phyloP scores from a whole-genome alignment of 352 stramenopile species.

The Saprolegnia diclina region DNA sequence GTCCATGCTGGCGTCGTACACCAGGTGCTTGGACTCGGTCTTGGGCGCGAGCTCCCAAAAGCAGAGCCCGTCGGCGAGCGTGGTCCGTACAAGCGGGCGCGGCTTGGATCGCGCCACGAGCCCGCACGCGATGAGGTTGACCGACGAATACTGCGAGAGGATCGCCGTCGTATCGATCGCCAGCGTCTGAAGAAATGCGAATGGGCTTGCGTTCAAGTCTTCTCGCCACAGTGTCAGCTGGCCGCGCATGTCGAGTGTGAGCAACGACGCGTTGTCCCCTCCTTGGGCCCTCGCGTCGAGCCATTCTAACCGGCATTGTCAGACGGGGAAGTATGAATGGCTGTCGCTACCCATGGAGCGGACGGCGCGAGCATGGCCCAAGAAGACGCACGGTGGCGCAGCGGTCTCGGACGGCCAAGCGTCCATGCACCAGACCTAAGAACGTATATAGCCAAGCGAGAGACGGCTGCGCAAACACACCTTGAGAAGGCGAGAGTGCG shows the following conservation, averaged over 20 bases:
- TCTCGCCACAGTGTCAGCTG: slow-evolving; percentile 75
- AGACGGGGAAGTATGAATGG: slow-evolving; percentile 32
- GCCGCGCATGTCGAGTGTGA: slow-evolving; percentile 56
- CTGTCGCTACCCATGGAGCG: slow-evolving; percentile 47
- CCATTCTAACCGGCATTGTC: slow-evolving; percentile 3
- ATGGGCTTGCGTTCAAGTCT: slow-evolving; percentile 41
- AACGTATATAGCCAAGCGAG: slow-evolving; percentile 36
- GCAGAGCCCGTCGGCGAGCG: background rate
- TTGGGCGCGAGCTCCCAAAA: background rate
- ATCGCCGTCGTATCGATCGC: background rate
- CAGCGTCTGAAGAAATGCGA: slow-evolving; percentile 31
- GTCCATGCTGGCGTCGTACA: slow-evolving; percentile 23
- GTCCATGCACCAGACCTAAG: slow-evolving; percentile 18
- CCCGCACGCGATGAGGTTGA: background rate
- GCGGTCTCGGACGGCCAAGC: slow-evolving; percentile 6
- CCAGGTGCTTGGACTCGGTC: background rate
- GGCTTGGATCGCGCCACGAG: background rate
- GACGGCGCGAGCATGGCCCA: slow-evolving; percentile 58
- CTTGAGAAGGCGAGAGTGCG: slow-evolving; percentile 67
- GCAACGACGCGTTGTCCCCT: slow-evolving; percentile 50
- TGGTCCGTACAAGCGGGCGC: background rate
- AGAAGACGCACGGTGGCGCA: slow-evolving; percentile 46
- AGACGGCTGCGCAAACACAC: slow-evolving; percentile 56
- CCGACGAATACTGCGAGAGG: background rate
- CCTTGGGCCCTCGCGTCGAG: background rate